These are phyloP conservation scores for Globisporangium ultimum DNA, from an alignment of 352 stramenopile species.

Conservation along the genomic window DNA sequence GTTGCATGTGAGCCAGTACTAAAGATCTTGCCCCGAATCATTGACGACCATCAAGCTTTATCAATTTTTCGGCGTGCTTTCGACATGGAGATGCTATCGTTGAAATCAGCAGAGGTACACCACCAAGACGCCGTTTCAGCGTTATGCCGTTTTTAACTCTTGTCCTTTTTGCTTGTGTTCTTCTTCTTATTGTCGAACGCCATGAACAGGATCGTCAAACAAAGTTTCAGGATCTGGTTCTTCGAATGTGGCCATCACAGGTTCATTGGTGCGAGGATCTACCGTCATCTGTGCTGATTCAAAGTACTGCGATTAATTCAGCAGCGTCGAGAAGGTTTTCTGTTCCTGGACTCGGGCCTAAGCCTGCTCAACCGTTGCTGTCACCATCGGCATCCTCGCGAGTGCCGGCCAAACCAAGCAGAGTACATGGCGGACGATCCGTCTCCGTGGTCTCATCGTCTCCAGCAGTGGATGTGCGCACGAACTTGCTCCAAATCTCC, in stretches of 20 bases:
- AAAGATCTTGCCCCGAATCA: constrained; percentile 63
- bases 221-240: constrained; percentile 66
- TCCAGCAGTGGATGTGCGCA: constrained; percentile 17
- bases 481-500: constrained; percentile 37
- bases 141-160: not conserved
- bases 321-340: constrained; percentile 19
- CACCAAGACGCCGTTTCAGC: not conserved
- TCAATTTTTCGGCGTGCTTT: constrained; percentile 61
- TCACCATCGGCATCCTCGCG: constrained; percentile 5
- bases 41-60: constrained; percentile 66
- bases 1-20: constrained; percentile 62
- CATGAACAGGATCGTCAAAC: constrained; percentile 39
- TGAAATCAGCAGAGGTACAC: constrained; percentile 44
- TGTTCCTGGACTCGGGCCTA: constrained; percentile 4
- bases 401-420: not conserved
- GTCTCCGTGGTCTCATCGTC: not conserved
- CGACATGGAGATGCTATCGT: constrained; percentile 36
- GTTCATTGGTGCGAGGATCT: constrained; percentile 45
- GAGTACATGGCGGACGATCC: not conserved
- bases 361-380: not conserved
- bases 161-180: not conserved
- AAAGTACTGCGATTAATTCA: constrained; percentile 7
- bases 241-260: constrained; percentile 79
- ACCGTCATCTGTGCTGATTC: constrained; percentile 30
- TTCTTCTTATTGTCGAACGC: not conserved